Percentiles rank a stretch among this genome's conserved stretches.
These are phyloP conservation scores for Cotoneaster glaucophyllus DNA, from an alignment of 306 rosid species.

Conservation along the genomic window DNA sequence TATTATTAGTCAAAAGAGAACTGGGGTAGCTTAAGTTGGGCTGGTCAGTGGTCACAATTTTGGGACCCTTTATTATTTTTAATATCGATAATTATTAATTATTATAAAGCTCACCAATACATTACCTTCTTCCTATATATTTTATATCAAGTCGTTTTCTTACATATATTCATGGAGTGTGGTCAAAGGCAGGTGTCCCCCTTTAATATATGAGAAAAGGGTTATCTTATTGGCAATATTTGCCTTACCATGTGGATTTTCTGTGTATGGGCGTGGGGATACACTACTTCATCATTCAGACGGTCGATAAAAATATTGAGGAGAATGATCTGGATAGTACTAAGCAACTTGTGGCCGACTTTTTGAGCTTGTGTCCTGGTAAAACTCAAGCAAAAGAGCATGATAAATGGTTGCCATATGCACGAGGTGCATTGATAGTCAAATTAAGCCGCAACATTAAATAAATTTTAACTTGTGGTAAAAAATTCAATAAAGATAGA, in stretches of 20 bases:
- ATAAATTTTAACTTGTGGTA: too few species aligned
- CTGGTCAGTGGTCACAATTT: slow-evolving; percentile 5
- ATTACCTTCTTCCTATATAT: slow-evolving; percentile 9
- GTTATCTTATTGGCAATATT: slow-evolving; percentile 11
- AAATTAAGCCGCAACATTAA: background rate
- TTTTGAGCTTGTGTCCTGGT: background rate
- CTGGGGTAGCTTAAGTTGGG: slow-evolving; percentile 8
- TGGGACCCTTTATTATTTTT: background rate
- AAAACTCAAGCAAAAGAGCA: background rate
- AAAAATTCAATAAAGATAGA: too few species aligned
- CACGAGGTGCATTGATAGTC: background rate
- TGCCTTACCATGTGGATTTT: slow-evolving; percentile 2
- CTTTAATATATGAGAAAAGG: background rate
- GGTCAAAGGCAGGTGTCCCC: slow-evolving; percentile 17
- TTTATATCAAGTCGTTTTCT: background rate
- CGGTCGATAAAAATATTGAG: background rate
- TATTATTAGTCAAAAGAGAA: background rate
- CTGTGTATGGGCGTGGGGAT: background rate
- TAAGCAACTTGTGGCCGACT: background rate
- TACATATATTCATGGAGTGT: background rate
- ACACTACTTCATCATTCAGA: background rate
- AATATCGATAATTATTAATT: background rate
- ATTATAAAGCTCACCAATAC: slow-evolving; percentile 11
- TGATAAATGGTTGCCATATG: background rate
- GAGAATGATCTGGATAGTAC: background rate